Percentiles rank a stretch among this genome's conserved stretches.
Evolutionary conservation across 371 early-diverging fungal genomes (phyloP).

Genomic region (Mucor plumbeus): DNA sequence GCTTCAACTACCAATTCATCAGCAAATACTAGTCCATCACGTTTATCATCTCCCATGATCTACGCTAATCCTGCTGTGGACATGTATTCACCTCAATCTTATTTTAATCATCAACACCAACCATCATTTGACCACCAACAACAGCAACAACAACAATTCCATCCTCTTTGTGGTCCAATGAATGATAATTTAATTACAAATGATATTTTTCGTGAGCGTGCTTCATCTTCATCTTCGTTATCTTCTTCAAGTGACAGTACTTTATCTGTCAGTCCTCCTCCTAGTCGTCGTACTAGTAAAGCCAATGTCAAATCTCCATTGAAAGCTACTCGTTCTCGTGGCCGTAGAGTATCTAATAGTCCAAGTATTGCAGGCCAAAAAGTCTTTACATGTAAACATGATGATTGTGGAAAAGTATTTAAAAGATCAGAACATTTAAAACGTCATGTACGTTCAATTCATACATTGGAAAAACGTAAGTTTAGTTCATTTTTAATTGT

Average conservation of each 20-base stretch:
- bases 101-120: slow-evolving; percentile 3
- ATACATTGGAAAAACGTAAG: slow-evolving; percentile 64
- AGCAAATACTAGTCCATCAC: slow-evolving; percentile 4
- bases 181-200: slow-evolving; percentile 1
- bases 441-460: slow-evolving; percentile 74
- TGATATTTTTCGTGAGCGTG: slow-evolving; percentile 28
- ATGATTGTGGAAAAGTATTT: slow-evolving; percentile 77
- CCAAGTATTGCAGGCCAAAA: slow-evolving; percentile 52
- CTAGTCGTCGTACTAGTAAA: slow-evolving; percentile 18
- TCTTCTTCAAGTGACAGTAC: slow-evolving; percentile 23
- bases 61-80: slow-evolving; percentile 31
- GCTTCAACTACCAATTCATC: background rate
- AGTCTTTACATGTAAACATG: slow-evolving; percentile 55
- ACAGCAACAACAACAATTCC: slow-evolving; percentile 8
- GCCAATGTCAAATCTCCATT: slow-evolving; percentile 18
- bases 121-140: slow-evolving; percentile 11
- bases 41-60: slow-evolving; percentile 28
- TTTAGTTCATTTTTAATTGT: background rate
- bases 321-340: slow-evolving; percentile 37
- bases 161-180: slow-evolving; percentile 20
- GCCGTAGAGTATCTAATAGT: slow-evolving; percentile 42
- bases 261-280: slow-evolving; percentile 15
- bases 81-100: slow-evolving; percentile 30
- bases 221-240: slow-evolving; percentile 32
- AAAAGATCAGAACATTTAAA: slow-evolving; percentile 86